Evolutionary conservation across 805 yeast genomes (phyloP).

Genomic region (Starmera pachycereana): DNA sequence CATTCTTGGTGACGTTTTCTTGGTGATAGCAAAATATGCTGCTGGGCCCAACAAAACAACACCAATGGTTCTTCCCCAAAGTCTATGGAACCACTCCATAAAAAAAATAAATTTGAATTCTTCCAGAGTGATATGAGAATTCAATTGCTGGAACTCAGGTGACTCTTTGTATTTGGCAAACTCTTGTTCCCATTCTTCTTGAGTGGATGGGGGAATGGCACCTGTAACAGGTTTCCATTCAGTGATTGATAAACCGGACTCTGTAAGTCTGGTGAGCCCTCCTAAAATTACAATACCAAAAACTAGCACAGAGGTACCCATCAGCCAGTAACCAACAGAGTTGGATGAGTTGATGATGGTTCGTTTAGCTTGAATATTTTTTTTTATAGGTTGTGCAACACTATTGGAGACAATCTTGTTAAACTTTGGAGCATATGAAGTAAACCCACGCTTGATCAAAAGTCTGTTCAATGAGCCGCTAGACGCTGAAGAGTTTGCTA

Average conservation of each 20-base stretch:
- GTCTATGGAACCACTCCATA: conserved; percentile 97
- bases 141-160: conserved; percentile 85
- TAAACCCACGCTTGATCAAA: no score
- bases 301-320: conserved; percentile 79
- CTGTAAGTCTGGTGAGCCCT: conserved; percentile 91
- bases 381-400: conserved; percentile 2
- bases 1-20: conserved; percentile 56
- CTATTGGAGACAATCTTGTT: no score
- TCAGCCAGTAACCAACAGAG: conserved; percentile 75
- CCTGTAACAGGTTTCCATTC: conserved; percentile 99
- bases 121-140: conserved; percentile 79
- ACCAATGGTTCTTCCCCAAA: conserved; percentile 90
- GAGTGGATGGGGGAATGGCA: conserved; percentile 74
- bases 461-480: no score
- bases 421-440: no score
- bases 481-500: conserved; percentile 6
- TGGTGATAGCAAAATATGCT: conserved; percentile 59
- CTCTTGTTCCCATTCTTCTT: conserved; percentile 78
- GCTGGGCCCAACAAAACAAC: conserved; percentile 77
- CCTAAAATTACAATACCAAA: conserved; percentile 96
- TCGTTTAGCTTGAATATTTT: conserved; percentile 13
- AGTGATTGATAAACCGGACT: conserved; percentile 90
- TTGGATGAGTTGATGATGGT: conserved; percentile 37
- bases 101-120: conserved; percentile 91
- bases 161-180: conserved; percentile 71